Conservation (phyloP, 441 rosid genomes). For the Aquilaria agallochum region DNA sequence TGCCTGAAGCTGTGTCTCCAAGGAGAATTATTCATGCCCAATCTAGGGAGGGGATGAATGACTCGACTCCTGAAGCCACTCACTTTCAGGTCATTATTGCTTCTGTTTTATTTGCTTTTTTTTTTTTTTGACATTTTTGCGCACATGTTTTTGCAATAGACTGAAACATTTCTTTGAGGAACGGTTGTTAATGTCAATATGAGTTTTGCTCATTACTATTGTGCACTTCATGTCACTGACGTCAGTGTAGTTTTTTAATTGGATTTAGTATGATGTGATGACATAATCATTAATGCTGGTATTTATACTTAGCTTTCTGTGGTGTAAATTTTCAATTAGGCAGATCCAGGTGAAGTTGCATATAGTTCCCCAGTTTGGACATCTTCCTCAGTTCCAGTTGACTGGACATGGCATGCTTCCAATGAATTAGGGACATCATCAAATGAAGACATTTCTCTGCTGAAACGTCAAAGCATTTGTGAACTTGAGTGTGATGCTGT, state of each 20-base stretch:
- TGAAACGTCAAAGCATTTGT: conserved; percentile 75
- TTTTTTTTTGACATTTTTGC: no score
- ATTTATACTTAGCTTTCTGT: no score
- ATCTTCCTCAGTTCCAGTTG: conserved; percentile 71
- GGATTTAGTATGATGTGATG: no score
- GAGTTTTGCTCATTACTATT: no score
- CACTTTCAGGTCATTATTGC: conserved; percentile 42
- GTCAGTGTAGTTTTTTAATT: no score
- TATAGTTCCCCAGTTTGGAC: conserved; percentile 57
- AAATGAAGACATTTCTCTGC: conserved; percentile 31
- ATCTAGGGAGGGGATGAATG: conserved; percentile 30
- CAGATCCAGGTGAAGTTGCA: conserved; percentile 49
- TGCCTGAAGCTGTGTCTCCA: conserved; percentile 48
- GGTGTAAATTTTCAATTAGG: conserved; percentile 39
- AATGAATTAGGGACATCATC: conserved; percentile 41
- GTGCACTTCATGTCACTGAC: no score
- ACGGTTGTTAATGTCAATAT: no score
- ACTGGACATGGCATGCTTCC: conserved; percentile 70
- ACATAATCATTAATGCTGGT: no score
- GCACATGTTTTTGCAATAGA: no score
- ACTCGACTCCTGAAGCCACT: conserved; percentile 25
- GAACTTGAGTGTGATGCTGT: conserved; percentile 95
- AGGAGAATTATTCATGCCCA: conserved; percentile 32
- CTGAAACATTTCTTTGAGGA: no score
- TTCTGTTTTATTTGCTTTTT: not conserved